Base-by-base conservation (phyloP, 345 rosid genomes). In the Gossypium thurberi region DNA sequence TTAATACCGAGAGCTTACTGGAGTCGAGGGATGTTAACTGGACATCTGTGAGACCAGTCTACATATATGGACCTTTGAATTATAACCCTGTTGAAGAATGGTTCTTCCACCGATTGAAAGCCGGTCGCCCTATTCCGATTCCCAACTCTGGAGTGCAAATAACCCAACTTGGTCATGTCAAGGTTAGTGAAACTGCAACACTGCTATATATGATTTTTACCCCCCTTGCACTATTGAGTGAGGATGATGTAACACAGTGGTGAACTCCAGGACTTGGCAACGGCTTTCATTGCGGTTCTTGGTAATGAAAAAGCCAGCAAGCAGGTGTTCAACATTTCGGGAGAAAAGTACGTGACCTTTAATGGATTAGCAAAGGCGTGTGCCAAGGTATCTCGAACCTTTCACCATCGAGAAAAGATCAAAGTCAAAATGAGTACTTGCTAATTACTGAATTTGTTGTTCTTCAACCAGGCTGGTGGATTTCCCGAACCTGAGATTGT, bases 71-170 rank as follows among this genome's bases (percentile, higher is more conserved):
- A 17, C 98, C 97, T 71, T 81, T 95, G 83, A 95, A 95, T 86
- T 95, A 95, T 87, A 92, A 92, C 82, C 98, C 98, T 10, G 97
- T 95, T 1, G 97, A 95, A 85, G 98, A 95, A 81, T 95, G 99
- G 98, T 95, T 92, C 86, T 92, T 92, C 73, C 99, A 92, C 85
- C 84, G 98, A 50, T 82, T 95, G 76, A 95, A 95, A 79, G 97
- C 97, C 0, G 97, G 97, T 42, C 96, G 96, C 61, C 98, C 99
- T 0, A 91, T 92, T 80, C 97, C 97, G 23, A 84, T 95, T 58
- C 99, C 98, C 50, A 84, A 84, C 82, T 95, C 98, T 10, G 96
- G 98, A 46, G 17, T 84, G 10, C 98, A 95, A 78, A 82, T 91
- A 73, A 86, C 94, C 52, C 94, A 92, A 78, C 98, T 95, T 63